These are phyloP conservation scores for Friedmanniomyces simplex DNA, from an alignment of 495 filamentous ascomycete genomes.

Conservation along the genomic window DNA sequence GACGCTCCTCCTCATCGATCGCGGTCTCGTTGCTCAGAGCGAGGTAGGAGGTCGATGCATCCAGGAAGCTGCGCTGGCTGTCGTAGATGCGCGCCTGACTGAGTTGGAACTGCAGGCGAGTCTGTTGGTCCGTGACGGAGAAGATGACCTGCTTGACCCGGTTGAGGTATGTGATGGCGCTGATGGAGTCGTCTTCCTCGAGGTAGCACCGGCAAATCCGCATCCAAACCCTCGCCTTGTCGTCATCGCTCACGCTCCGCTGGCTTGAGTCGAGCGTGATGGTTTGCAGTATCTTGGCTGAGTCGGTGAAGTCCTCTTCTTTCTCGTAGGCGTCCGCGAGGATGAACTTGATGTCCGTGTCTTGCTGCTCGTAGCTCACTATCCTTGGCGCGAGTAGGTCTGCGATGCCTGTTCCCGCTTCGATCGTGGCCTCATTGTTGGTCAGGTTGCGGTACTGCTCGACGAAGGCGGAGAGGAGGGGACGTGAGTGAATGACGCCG, in stretches of 20 bases:
- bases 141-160: conserved; percentile 84
- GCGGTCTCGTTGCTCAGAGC: conserved; percentile 62
- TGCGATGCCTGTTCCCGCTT: conserved; percentile 58
- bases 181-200: conserved; percentile 84
- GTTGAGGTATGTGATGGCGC: conserved; percentile 79
- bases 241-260: conserved; percentile 64
- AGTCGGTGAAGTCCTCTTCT: conserved; percentile 67
- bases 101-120: conserved; percentile 76
- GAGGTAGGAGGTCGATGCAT: conserved; percentile 79
- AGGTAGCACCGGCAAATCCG: conserved; percentile 90
- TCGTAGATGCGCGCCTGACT: conserved; percentile 89
- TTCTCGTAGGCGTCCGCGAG: conserved; percentile 74
- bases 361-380: conserved; percentile 76
- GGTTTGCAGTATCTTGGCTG: conserved; percentile 66
- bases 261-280: conserved; percentile 84
- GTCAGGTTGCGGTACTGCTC: conserved; percentile 44
- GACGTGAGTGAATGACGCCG: conserved; percentile 64
- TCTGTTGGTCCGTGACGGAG: conserved; percentile 57
- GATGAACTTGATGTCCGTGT: conserved; percentile 64
- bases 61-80: conserved; percentile 79
- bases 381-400: conserved; percentile 52
- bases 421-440: conserved; percentile 51
- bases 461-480: conserved; percentile 60
- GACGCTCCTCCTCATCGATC: conserved; percentile 73
- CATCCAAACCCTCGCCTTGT: conserved; percentile 75